Base-by-base conservation (phyloP, 164 flowering plant species). In the Litsea cubeba region DNA sequence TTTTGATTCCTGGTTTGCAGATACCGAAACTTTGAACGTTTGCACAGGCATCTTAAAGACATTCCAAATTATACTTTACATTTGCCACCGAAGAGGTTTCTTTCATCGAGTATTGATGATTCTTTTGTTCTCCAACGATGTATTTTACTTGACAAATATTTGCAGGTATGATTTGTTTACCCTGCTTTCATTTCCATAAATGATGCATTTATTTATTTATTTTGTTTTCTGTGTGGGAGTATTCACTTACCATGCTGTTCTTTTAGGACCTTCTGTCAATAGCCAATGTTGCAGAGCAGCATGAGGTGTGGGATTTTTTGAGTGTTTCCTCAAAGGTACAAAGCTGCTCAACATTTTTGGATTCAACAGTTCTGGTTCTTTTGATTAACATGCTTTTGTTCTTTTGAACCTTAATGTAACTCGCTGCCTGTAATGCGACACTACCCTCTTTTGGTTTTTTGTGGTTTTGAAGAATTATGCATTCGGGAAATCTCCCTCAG, bases 281-380 rank as follows among this genome's bases (percentile, higher is more conserved):
- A 76, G 93, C 98, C 70, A 96, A 96, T 90, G 97, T 94, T 79
- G 98, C 97, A 54, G 99, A 96, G 77, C 99, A 94, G 77, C 99
- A 96, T 85, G 99, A 96, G 88, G 97, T 96, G 72, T 96, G 97
- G 98, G 99, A 96, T 81, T 96, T 96, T 81, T 76, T 96, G 62
- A 91, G 97, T 81, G 83, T 65, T 79, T 86, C 97, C 66, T 96
- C 99, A 58, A 90, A 94, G 97, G 99, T 96, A 23, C 73, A 77
- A 62, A 62, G 72, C 62, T 73, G 68, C 68, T 71, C 54, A 68
- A 26, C 50, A 35, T 58, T 18, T 40, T 11, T 66, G 15, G 15
- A 24, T 6, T 66, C 12, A 28, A 4, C 22, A 54, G 24, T 69
- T 65, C 25, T 35, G 12, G 14, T 40, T 6, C 20, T 74, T 76